phyloP scores from a whole-genome alignment of 306 rosid species.

The Prosopis cineraria region DNA sequence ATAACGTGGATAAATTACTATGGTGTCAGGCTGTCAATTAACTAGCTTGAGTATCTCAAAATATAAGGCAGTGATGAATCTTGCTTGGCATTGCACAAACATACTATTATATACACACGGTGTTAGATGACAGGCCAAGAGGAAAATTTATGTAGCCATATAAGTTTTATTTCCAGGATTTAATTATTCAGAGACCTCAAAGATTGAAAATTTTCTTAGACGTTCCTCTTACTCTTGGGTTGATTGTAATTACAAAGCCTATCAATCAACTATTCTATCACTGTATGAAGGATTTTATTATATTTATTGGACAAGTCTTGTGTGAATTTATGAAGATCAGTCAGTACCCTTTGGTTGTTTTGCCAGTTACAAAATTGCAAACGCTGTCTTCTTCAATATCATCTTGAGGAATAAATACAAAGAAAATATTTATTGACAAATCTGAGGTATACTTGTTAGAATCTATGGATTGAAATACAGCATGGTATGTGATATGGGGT shows the following conservation, averaged over 20 bases:
- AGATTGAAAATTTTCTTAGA: background rate
- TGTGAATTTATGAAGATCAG: background rate
- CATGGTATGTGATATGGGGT: background rate
- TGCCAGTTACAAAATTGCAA: background rate
- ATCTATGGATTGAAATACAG: background rate
- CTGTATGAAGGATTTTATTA: background rate
- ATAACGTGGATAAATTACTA: background rate
- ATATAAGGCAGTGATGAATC: background rate
- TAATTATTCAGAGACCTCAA: background rate
- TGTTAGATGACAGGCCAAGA: background rate
- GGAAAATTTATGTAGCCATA: background rate
- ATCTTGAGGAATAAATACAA: background rate
- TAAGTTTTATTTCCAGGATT: background rate
- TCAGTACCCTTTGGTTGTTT: background rate
- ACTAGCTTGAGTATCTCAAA: background rate
- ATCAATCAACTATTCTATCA: background rate
- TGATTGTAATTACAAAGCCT: background rate
- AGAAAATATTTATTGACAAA: background rate
- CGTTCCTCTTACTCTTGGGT: slow-evolving; percentile 7
- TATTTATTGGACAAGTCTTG: background rate
- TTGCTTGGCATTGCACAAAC: background rate
- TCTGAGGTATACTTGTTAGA: background rate
- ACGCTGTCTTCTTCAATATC: background rate
- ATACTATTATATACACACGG: background rate
- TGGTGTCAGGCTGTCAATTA: background rate